Base-by-base conservation (phyloP, 495 filamentous ascomycete genomes). In the Hypoxylon subgilvum region DNA sequence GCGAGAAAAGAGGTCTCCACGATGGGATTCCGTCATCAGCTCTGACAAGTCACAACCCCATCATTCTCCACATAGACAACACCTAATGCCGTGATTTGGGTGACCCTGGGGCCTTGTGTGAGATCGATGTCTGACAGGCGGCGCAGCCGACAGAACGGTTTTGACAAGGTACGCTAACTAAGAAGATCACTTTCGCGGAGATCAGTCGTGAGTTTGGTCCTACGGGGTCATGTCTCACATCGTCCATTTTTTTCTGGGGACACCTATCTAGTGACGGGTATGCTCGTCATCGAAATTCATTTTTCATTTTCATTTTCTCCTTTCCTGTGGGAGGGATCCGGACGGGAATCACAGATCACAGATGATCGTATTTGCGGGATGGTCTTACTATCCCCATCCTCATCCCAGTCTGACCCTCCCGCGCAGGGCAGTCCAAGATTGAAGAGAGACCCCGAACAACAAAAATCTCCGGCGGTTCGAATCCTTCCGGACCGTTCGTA, bases 241-340 rank as follows among this genome's bases (percentile, higher is more conserved):
- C 40, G 30, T 2, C 19, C 21, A 10, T 31, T 25, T 57, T 21
- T 39, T 28, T n/a, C 14, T 41, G 28, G 13, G n/a, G n/a, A n/a
- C n/a, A n/a, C 21, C 51, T 49, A 28, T 22, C 47, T 55, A 52
- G 31, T 54, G 47, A 58, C 47, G 60, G 53, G 61, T 53, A 57
- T 64, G 61, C 61, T 64, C 61, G 61, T 64, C 61, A 64, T 64
- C 40, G 44, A 40, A n/a, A n/a, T n/a, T n/a, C n/a, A n/a, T n/a
- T n/a, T n/a, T n/a, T n/a, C n/a, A n/a, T n/a, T n/a, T 34, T 45
- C 23, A 12, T 25, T 48, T 36, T 30, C 19, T 21, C 13, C 44
- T 32, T 16, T 41, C 14, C 41, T 49, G 49, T 43, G 25, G 28
- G 30, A 30, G 39, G 14, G 6, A 18, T 36, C 14, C 17, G 31